Evolutionary conservation across 768 basidiomycete species (phyloP).

Genomic region (Lactifluus subvellereus): DNA sequence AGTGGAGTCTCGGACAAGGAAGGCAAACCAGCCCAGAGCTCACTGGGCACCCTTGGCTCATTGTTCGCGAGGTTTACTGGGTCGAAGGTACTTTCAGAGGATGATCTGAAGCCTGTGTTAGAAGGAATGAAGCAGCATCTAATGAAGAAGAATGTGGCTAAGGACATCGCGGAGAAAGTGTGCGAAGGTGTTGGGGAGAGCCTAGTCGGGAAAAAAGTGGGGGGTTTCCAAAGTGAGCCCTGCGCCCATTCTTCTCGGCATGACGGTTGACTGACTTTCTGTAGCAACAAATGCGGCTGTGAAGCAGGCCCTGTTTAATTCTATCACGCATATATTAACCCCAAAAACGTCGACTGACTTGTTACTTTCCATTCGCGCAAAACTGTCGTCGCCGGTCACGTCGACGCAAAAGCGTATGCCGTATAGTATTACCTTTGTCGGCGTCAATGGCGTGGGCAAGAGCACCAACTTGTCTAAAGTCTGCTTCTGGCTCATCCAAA

Average conservation of each 20-base stretch:
- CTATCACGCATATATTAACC: conserved; percentile 89
- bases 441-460: conserved; percentile 98
- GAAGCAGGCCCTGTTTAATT: conserved; percentile 71
- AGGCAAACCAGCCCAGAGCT: conserved; percentile 34
- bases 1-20: conserved; percentile 35
- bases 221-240: conserved; percentile 77
- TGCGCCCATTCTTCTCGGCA: neutral
- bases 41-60: conserved; percentile 63
- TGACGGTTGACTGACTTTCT: conserved; percentile 11
- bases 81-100: conserved; percentile 71
- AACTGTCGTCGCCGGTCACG: conserved; percentile 66
- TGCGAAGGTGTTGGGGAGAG: conserved; percentile 91
- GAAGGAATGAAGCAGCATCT: conserved; percentile 96
- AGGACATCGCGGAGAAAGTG: conserved; percentile 89
- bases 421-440: conserved; percentile 93
- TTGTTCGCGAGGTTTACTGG: conserved; percentile 85
- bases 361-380: conserved; percentile 85
- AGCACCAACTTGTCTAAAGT: conserved; percentile 98
- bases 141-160: conserved; percentile 98
- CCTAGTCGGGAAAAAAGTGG: conserved; percentile 86
- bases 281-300: conserved; percentile 83
- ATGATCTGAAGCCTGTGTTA: conserved; percentile 81
- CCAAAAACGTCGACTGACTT: conserved; percentile 98
- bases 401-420: conserved; percentile 76
- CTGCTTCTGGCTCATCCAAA: conserved; percentile 98